Percentiles rank a stretch among this genome's conserved stretches.
These are phyloP conservation scores for Paramecium primaurelia DNA, from an alignment of 73 alveolate genomes.

Conservation along the genomic window DNA sequence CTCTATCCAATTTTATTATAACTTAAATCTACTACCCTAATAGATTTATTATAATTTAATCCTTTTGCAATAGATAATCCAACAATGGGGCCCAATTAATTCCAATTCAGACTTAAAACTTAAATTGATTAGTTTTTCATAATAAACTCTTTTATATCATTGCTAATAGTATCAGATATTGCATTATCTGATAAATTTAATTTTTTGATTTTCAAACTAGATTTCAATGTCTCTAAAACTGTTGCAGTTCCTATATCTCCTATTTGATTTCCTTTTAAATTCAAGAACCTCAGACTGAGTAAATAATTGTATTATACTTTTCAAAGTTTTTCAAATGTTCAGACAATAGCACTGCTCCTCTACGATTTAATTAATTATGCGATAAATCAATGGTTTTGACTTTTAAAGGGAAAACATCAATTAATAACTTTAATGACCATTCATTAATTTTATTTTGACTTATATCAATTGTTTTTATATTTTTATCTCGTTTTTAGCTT, in stretches of 20 bases:
- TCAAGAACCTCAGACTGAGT: background rate
- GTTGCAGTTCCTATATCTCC: constrained; percentile 1
- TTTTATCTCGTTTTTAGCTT: background rate
- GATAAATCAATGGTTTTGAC: background rate
- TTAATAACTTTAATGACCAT: background rate
- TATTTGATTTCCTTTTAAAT: background rate
- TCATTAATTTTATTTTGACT: constrained; percentile 19
- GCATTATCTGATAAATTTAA: background rate
- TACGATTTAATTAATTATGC: background rate
- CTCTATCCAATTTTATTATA: background rate
- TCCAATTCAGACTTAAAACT: background rate
- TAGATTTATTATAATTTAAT: background rate
- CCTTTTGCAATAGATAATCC: background rate
- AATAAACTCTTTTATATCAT: background rate
- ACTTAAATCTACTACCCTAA: background rate
- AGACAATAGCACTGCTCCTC: background rate
- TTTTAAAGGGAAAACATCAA: background rate
- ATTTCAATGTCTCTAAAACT: background rate
- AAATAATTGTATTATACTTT: background rate
- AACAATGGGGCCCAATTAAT: background rate
- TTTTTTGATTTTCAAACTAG: background rate
- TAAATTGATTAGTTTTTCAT: background rate
- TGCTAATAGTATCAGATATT: background rate
- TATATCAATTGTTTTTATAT: background rate
- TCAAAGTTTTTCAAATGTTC: background rate